Conservation (phyloP, 169 alveolate species). For the Perkinsus olseni region DNA sequence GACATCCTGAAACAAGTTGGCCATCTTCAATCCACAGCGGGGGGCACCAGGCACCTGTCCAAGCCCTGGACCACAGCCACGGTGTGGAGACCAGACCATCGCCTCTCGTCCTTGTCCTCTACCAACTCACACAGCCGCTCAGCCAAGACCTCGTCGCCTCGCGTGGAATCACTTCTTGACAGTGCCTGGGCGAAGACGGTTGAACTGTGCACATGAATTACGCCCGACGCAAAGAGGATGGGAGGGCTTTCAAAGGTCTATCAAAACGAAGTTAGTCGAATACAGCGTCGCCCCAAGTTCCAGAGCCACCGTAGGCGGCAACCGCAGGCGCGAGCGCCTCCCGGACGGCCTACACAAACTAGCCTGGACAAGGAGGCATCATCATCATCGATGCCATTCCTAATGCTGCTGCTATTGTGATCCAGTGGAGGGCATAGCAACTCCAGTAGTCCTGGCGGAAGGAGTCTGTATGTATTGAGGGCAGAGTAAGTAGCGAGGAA, state of each 20-base stretch:
- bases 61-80: neutral
- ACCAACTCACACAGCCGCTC: neutral
- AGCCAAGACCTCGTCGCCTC: neutral
- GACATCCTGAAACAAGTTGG: neutral
- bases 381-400: neutral
- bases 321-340: too few relatives aligned
- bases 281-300: too few relatives aligned
- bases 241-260: too few relatives aligned
- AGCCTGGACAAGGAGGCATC: neutral
- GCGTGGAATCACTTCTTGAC: neutral
- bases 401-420: neutral
- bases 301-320: too few relatives aligned
- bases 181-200: too few relatives aligned
- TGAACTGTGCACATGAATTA: too few relatives aligned
- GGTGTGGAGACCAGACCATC: neutral
- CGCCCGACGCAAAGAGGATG: too few relatives aligned
- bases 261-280: neutral
- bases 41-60: neutral
- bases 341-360: neutral
- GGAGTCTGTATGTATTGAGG: neutral
- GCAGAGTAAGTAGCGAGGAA: neutral
- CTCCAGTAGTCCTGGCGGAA: neutral
- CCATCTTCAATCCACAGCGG: neutral
- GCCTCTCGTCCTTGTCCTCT: neutral
- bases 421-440: neutral